Conservation (phyloP, 805 yeast genomes). For the Candida odintsovae region DNA sequence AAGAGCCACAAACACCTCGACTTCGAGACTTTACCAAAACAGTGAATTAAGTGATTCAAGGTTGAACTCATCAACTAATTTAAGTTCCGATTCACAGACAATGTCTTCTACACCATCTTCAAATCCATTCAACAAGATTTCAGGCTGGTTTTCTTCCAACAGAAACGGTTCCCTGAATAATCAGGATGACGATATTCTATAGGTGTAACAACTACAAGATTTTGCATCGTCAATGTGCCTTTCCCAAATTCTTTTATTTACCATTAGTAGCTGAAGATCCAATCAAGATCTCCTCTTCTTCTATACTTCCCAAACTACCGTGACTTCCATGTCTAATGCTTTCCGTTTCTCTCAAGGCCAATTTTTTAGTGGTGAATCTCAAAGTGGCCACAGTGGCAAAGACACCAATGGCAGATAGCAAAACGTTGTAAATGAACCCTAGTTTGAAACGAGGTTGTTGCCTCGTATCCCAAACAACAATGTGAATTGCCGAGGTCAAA, state of each 20-base stretch:
- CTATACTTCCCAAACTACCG: constrained; percentile 1
- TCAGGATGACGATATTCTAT: background rate
- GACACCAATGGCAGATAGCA: constrained; percentile 2
- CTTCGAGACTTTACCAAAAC: background rate
- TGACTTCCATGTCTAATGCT: constrained; percentile 3
- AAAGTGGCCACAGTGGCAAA: constrained; percentile 2
- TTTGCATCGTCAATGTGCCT: background rate
- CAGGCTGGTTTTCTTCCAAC: background rate
- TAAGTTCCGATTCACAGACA: background rate
- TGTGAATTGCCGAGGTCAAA: constrained; percentile 32
- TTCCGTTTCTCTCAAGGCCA: background rate
- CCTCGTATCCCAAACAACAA: constrained; percentile 32
- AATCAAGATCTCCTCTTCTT: background rate
- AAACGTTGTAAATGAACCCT: constrained; percentile 33
- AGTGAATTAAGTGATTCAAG: constrained; percentile 7
- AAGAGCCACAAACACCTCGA: constrained; percentile 10
- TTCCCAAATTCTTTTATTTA: background rate
- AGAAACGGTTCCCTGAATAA: background rate
- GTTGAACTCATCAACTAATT: background rate
- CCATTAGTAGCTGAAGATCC: background rate
- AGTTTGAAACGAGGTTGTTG: constrained; percentile 30
- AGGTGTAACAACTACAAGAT: background rate
- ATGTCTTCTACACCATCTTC: background rate
- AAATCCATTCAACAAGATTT: background rate
- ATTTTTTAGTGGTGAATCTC: constrained; percentile 1